Conservation (phyloP, 2,329 filamentous ascomycete species). For the Gaeumannomyces tritici region DNA sequence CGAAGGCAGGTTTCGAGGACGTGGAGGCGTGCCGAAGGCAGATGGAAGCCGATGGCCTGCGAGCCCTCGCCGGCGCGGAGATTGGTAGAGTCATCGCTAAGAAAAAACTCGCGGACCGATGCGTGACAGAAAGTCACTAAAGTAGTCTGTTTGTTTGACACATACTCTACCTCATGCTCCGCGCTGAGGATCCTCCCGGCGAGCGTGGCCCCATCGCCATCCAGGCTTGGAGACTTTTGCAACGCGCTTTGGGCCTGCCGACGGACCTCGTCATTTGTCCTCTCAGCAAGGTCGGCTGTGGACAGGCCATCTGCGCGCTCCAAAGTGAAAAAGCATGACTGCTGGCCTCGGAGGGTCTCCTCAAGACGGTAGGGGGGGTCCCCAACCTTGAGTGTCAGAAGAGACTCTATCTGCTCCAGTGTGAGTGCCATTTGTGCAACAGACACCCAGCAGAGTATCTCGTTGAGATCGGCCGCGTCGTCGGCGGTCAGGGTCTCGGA, state of each 20-base stretch:
- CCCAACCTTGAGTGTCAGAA: neutral
- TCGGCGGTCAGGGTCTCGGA: neutral
- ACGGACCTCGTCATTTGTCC: neutral
- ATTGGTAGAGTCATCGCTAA: neutral
- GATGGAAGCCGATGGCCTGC: constrained; percentile 1
- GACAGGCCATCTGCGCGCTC: constrained; percentile 2
- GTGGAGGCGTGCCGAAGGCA: neutral
- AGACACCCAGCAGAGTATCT: constrained; percentile 2
- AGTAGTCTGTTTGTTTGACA: constrained; percentile 2
- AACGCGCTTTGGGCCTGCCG: neutral
- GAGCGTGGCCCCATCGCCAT: neutral
- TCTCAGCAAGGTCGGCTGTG: neutral
- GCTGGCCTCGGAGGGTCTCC: constrained; percentile 2
- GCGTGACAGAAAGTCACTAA: constrained; percentile 3
- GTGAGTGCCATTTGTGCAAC: constrained; percentile 4
- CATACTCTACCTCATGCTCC: neutral
- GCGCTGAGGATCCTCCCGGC: neutral
- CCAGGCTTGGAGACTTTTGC: neutral
- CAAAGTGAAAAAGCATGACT: constrained; percentile 1
- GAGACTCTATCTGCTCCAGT: constrained; percentile 1
- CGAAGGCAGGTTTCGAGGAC: constrained; percentile 1
- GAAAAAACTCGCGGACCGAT: constrained; percentile 3
- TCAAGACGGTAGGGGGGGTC: constrained; percentile 1
- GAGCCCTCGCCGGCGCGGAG: neutral
- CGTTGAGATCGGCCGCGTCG: constrained; percentile 2